Percentiles rank a stretch among this genome's conserved stretches.
Conservation (phyloP, 306 rosid species). For the Astragalus glycyphyllos region DNA sequence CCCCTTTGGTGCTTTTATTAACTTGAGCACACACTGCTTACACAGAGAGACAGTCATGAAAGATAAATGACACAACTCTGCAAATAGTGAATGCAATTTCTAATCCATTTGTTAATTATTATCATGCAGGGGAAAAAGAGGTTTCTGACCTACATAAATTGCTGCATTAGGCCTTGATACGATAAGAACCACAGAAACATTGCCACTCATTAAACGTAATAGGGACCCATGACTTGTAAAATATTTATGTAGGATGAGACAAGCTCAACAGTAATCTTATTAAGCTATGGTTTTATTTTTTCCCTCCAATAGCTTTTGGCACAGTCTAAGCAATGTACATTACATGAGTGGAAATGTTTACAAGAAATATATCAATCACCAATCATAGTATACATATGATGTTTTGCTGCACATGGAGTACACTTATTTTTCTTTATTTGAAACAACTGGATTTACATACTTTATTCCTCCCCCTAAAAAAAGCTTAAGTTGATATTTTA, state of each 20-base stretch:
- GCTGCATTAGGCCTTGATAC: slow-evolving; percentile 80
- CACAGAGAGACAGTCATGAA: slow-evolving; percentile 3
- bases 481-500: slow-evolving; percentile 6
- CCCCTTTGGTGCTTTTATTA: slow-evolving; percentile 3
- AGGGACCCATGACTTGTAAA: slow-evolving; percentile 28
- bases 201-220: slow-evolving; percentile 19
- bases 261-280: slow-evolving; percentile 14
- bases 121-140: slow-evolving; percentile 74
- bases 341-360: slow-evolving; percentile 23
- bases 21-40: not conserved
- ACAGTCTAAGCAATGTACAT: slow-evolving; percentile 29
- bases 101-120: slow-evolving; percentile 40
- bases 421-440: slow-evolving; percentile 22
- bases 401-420: slow-evolving; percentile 5
- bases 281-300: not conserved
- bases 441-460: not conserved
- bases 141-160: slow-evolving; percentile 78
- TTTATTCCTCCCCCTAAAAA: not conserved
- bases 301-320: not conserved
- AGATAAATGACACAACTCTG: not conserved
- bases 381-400: slow-evolving; percentile 7
- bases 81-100: slow-evolving; percentile 11
- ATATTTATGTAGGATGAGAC: slow-evolving; percentile 36
- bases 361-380: not conserved
- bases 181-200: slow-evolving; percentile 30